Conservation (phyloP, 768 basidiomycete species). For the Clathrus columnatus region DNA sequence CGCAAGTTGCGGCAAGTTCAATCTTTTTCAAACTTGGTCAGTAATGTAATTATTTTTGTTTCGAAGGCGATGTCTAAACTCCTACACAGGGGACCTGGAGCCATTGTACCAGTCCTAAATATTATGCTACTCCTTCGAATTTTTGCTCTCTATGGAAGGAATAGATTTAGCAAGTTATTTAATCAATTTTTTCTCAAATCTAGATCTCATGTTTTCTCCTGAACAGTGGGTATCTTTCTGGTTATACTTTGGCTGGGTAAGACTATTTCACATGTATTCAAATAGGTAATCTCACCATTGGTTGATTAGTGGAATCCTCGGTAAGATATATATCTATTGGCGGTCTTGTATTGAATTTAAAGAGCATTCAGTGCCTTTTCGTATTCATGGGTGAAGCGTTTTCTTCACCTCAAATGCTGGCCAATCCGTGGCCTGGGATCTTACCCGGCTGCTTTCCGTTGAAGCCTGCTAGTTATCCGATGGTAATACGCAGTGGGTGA, state of each 20-base stretch:
- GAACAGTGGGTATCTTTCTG: background rate
- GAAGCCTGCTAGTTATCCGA: background rate
- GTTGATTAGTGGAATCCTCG: background rate
- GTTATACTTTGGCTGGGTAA: background rate
- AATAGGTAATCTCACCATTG: background rate
- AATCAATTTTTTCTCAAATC: background rate
- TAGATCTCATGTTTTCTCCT: no score
- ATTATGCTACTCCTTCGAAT: constrained; percentile 1
- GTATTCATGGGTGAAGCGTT: background rate
- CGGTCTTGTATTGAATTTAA: background rate
- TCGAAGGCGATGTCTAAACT: background rate
- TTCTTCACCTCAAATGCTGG: background rate
- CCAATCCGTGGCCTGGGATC: background rate
- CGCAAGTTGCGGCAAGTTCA: background rate
- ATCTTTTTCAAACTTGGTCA: background rate
- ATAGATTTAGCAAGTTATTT: background rate
- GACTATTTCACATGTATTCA: background rate
- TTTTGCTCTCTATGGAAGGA: background rate
- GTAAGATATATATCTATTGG: background rate
- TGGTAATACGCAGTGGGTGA: background rate
- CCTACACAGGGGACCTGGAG: background rate
- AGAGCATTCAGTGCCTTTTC: background rate
- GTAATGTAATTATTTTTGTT: background rate
- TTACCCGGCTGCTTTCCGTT: background rate
- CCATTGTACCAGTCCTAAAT: background rate